phyloP scores from a whole-genome alignment of 2,329 filamentous ascomycete species.

The Sporothrix sp. region DNA sequence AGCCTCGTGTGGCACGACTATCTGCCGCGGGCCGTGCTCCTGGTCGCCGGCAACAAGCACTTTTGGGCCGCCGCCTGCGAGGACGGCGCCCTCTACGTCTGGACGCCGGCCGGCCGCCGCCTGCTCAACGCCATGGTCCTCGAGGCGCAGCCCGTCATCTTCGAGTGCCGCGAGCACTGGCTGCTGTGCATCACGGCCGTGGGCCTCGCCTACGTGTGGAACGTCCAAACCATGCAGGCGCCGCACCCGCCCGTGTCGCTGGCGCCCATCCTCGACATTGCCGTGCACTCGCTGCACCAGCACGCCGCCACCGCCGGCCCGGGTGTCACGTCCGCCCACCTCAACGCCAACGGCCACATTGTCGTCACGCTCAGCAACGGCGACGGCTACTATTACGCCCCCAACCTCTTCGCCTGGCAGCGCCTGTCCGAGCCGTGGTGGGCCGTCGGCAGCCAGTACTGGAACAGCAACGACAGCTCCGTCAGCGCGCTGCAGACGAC shows the following conservation, averaged over 20 bases:
- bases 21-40: conserved; percentile 73
- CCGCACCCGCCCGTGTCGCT: conserved; percentile 86
- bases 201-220: conserved; percentile 89
- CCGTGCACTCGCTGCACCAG: conserved; percentile 65
- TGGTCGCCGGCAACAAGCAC: conserved; percentile 79
- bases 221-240: conserved; percentile 70
- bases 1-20: conserved; percentile 89
- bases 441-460: conserved; percentile 96
- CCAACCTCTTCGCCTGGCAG: conserved; percentile 83
- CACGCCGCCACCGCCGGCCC: conserved; percentile 68
- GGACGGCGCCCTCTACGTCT: conserved; percentile 80
- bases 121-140: conserved; percentile 76
- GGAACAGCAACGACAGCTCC: conserved; percentile 93
- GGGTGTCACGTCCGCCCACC: conserved; percentile 78
- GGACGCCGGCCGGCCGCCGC: conserved; percentile 84
- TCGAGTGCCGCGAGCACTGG: conserved; percentile 85
- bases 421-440: conserved; percentile 96
- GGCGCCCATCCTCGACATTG: conserved; percentile 79
- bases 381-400: conserved; percentile 85
- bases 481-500: conserved; percentile 70
- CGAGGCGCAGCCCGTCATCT: conserved; percentile 86
- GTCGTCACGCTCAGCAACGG: conserved; percentile 90
- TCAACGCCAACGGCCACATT: conserved; percentile 80
- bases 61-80: conserved; percentile 94
- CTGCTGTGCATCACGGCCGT: conserved; percentile 80